Conservation (phyloP, 202 grass and related monocot genomes). For the Setaria italica region DNA sequence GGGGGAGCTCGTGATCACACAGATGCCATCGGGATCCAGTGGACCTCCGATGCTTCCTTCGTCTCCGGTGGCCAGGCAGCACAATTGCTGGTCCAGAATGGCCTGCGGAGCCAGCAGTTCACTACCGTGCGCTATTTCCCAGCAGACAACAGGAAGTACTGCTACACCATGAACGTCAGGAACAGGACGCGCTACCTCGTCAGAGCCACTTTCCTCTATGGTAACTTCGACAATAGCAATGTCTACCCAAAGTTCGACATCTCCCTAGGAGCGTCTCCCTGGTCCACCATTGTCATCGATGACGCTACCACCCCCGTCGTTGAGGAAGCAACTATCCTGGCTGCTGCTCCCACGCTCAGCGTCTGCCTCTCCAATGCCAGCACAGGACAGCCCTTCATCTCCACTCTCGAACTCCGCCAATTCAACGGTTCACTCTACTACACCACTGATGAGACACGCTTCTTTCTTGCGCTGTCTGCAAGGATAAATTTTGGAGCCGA, state of each 20-base stretch:
- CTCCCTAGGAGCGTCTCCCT: slow-evolving; percentile 76
- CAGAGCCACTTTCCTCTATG: slow-evolving; percentile 89
- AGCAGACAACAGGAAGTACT: slow-evolving; percentile 83
- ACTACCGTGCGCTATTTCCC: slow-evolving; percentile 74
- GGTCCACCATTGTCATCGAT: slow-evolving; percentile 84
- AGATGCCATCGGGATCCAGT: slow-evolving; percentile 80
- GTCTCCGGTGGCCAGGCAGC: slow-evolving; percentile 59
- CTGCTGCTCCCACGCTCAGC: slow-evolving; percentile 72
- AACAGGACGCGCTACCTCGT: slow-evolving; percentile 89
- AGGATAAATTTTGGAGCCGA: slow-evolving; percentile 94
- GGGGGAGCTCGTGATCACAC: slow-evolving; percentile 75
- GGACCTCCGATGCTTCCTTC: slow-evolving; percentile 71
- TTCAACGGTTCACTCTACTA: slow-evolving; percentile 93
- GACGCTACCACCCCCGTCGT: slow-evolving; percentile 69
- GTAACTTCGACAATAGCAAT: slow-evolving; percentile 96
- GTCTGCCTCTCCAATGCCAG: slow-evolving; percentile 90
- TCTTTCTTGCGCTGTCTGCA: slow-evolving; percentile 79
- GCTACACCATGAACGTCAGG: slow-evolving; percentile 94
- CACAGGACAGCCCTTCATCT: slow-evolving; percentile 91
- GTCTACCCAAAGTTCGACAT: slow-evolving; percentile 93
- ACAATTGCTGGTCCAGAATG: slow-evolving; percentile 45
- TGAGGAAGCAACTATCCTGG: slow-evolving; percentile 73
- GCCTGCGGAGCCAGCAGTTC: slow-evolving; percentile 47
- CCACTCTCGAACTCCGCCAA: slow-evolving; percentile 83
- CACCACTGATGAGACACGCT: slow-evolving; percentile 71